A percentile compares a stretch with the other conserved stretches of the same genome.
Conservation (phyloP, 768 basidiomycete species). For the Mrakia hoshinonis region DNA sequence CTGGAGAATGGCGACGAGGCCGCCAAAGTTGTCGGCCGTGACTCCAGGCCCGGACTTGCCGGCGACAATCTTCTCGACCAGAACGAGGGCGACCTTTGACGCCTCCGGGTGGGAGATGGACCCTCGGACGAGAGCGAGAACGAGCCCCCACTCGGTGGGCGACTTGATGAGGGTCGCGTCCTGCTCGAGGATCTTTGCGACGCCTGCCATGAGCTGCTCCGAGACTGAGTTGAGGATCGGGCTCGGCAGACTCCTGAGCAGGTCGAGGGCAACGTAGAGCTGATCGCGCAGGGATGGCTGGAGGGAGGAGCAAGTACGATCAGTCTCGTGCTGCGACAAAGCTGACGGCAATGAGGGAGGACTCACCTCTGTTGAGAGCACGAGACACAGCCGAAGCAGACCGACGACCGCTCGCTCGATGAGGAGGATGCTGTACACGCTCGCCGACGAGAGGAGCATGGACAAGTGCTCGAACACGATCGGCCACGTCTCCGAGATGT, state of each 20-base stretch:
- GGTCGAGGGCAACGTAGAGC: slow-evolving; percentile 85
- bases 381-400: slow-evolving; percentile 69
- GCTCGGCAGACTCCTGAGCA: slow-evolving; percentile 69
- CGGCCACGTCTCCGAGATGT: slow-evolving; percentile 88
- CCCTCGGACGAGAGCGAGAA: slow-evolving; percentile 76
- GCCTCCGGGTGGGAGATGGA: slow-evolving; percentile 82
- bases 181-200: slow-evolving; percentile 67
- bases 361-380: slow-evolving; percentile 68
- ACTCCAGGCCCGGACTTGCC: slow-evolving; percentile 47
- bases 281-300: slow-evolving; percentile 82
- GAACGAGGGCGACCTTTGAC: slow-evolving; percentile 69
- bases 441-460: slow-evolving; percentile 62
- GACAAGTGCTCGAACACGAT: slow-evolving; percentile 89
- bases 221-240: slow-evolving; percentile 71
- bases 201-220: slow-evolving; percentile 78
- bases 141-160: slow-evolving; percentile 90
- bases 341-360: neutral
- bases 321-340: neutral
- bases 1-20: slow-evolving; percentile 69
- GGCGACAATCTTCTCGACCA: slow-evolving; percentile 57
- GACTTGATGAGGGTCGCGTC: slow-evolving; percentile 71
- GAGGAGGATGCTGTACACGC: slow-evolving; percentile 76
- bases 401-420: slow-evolving; percentile 91
- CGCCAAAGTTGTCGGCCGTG: slow-evolving; percentile 67
- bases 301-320: neutral